phyloP scores from a whole-genome alignment of 2,329 filamentous ascomycete genomes.

The Apiospora kogelbergensis region DNA sequence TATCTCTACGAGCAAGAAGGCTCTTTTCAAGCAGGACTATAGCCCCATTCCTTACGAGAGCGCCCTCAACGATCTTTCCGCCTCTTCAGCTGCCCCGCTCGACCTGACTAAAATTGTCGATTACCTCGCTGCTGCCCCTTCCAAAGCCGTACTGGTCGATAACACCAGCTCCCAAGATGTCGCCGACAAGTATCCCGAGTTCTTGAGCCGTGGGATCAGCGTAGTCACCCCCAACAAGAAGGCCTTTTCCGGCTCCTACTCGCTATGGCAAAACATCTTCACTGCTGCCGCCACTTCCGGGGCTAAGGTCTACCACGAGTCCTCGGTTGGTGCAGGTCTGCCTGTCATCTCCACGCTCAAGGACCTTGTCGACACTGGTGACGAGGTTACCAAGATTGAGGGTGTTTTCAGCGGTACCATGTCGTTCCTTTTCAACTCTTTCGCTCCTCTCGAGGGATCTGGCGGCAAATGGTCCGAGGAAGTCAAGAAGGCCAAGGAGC shows the following conservation, averaged over 20 bases:
- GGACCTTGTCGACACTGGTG: slow-evolving; percentile 91
- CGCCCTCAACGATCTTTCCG: slow-evolving; percentile 61
- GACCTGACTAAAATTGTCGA: slow-evolving; percentile 69
- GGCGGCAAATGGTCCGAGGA: slow-evolving; percentile 88
- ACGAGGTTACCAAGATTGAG: slow-evolving; percentile 88
- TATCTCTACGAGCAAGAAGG: slow-evolving; percentile 82
- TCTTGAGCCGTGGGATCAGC: slow-evolving; percentile 79
- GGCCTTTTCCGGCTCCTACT: slow-evolving; percentile 80
- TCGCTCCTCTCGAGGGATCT: slow-evolving; percentile 75
- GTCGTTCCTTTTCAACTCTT: slow-evolving; percentile 97
- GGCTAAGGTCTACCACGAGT: slow-evolving; percentile 92
- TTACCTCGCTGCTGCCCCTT: slow-evolving; percentile 76
- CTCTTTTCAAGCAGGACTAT: slow-evolving; percentile 74
- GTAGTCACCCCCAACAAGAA: slow-evolving; percentile 99
- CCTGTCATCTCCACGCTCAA: slow-evolving; percentile 92
- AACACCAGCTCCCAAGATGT: slow-evolving; percentile 92
- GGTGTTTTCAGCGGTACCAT: slow-evolving; percentile 98
- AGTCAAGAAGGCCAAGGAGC: slow-evolving; percentile 86
- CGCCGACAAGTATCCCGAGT: slow-evolving; percentile 77
- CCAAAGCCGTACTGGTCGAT: slow-evolving; percentile 83
- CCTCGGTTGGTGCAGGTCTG: slow-evolving; percentile 88
- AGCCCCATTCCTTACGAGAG: slow-evolving; percentile 62
- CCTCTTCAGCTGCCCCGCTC: slow-evolving; percentile 65
- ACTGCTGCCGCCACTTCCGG: slow-evolving; percentile 66
- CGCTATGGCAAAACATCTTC: slow-evolving; percentile 88